These are phyloP conservation scores for Rossbeevera mucosa DNA, from an alignment of 768 basidiomycete species.

Conservation along the genomic window DNA sequence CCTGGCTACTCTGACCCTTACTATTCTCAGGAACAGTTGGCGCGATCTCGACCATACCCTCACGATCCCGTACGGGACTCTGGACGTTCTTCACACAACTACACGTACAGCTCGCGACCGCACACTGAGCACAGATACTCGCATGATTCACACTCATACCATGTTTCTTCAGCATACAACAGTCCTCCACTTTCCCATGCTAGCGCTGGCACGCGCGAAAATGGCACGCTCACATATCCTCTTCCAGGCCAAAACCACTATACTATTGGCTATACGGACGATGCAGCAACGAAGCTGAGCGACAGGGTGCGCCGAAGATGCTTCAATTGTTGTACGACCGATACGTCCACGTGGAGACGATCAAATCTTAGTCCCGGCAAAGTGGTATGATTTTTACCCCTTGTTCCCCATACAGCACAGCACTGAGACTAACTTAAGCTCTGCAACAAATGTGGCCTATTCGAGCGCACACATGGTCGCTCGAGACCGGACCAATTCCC, in stretches of 20 bases:
- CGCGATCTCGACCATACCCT: slow-evolving; percentile 31
- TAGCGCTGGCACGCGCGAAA: slow-evolving; percentile 19
- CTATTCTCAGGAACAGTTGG: slow-evolving; percentile 35
- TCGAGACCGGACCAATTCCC: slow-evolving; percentile 79
- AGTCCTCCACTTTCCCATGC: slow-evolving; percentile 27
- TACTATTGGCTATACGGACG: slow-evolving; percentile 58
- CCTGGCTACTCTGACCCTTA: slow-evolving; percentile 35
- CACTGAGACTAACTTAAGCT: slow-evolving; percentile 32
- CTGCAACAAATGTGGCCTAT: slow-evolving; percentile 68
- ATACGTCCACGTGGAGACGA: slow-evolving; percentile 77
- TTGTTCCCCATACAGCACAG: slow-evolving; percentile 1
- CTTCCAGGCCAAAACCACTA: slow-evolving; percentile 37
- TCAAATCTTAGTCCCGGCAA: slow-evolving; percentile 77
- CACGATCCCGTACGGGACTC: slow-evolving; percentile 32
- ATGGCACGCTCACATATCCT: slow-evolving; percentile 31
- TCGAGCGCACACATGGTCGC: slow-evolving; percentile 76
- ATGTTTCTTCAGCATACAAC: slow-evolving; percentile 22
- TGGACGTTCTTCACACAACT: slow-evolving; percentile 34
- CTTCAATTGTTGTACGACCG: slow-evolving; percentile 83
- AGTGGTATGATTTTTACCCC: slow-evolving; percentile 42
- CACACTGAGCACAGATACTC: slow-evolving; percentile 31
- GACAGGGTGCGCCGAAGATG: slow-evolving; percentile 73
- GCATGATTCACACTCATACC: slow-evolving; percentile 33
- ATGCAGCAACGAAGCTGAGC: slow-evolving; percentile 75
- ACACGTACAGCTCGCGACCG: slow-evolving; percentile 25